Percentiles rank a stretch among this genome's conserved stretches.
Evolutionary conservation across 345 rosid species (phyloP).

Genomic region (Cardamine resedifolia): DNA sequence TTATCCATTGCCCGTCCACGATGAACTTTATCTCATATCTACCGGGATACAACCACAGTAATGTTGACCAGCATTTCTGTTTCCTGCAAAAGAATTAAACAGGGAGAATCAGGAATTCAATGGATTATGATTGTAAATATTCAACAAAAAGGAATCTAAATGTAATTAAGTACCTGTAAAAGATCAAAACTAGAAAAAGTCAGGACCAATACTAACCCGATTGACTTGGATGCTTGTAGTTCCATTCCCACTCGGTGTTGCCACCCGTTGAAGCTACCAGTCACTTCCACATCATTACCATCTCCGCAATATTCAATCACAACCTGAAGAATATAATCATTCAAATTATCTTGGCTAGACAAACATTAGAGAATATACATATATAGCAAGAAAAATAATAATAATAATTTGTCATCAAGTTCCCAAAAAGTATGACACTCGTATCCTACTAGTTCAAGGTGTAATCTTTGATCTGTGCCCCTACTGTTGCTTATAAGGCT

Average conservation of each 20-base stretch:
- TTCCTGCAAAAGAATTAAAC: constrained; percentile 43
- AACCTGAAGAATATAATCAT: constrained; percentile 48
- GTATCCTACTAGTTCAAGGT: background rate
- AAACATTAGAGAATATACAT: background rate
- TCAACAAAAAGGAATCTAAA: background rate
- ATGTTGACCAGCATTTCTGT: constrained; percentile 64
- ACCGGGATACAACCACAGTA: constrained; percentile 97
- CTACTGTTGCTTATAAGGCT: background rate
- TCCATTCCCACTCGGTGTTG: constrained; percentile 77
- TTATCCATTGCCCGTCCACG: constrained; percentile 78
- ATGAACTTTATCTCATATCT: constrained; percentile 86
- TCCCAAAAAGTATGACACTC: background rate
- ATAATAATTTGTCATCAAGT: background rate
- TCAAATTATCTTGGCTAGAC: background rate
- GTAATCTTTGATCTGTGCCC: background rate
- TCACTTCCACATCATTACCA: constrained; percentile 82
- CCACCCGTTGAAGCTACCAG: constrained; percentile 99
- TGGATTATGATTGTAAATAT: background rate
- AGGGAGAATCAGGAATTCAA: background rate
- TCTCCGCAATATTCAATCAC: constrained; percentile 69
- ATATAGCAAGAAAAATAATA: background rate
- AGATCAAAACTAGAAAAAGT: background rate
- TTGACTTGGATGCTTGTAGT: constrained; percentile 49
- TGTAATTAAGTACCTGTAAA: too few relatives aligned
- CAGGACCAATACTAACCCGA: constrained; percentile 31